A percentile compares a stretch with the other conserved stretches of the same genome.
Evolutionary conservation across 345 rosid genomes (phyloP).

Genomic region (Combretum micranthum): DNA sequence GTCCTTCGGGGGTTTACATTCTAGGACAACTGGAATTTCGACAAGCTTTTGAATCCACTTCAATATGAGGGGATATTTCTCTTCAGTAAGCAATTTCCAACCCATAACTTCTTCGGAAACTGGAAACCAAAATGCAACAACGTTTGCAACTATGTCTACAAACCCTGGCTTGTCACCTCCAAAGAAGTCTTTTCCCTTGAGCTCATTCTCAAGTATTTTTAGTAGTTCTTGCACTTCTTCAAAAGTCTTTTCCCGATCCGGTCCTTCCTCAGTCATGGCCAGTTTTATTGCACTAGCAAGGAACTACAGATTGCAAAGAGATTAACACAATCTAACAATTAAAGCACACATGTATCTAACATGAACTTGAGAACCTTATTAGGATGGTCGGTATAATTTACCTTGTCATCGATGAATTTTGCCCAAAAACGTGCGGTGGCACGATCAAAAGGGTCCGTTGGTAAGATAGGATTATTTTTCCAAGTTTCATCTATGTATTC

Average conservation of each 20-base stretch:
- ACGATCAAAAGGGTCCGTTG: not conserved
- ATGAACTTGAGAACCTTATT: too few species aligned
- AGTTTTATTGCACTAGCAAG: not conserved
- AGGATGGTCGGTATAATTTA: too few species aligned
- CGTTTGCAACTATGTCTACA: slow-evolving; percentile 22
- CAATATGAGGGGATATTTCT: slow-evolving; percentile 10
- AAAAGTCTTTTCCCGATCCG: slow-evolving; percentile 11
- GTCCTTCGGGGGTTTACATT: slow-evolving; percentile 17
- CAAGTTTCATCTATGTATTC: slow-evolving; percentile 12
- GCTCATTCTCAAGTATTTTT: slow-evolving; percentile 20
- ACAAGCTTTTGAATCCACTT: slow-evolving; percentile 20
- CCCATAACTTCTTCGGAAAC: slow-evolving; percentile 17
- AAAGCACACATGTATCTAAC: too few species aligned
- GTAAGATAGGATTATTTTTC: slow-evolving; percentile 9
- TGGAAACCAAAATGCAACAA: slow-evolving; percentile 22
- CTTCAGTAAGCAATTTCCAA: slow-evolving; percentile 13
- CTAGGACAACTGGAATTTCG: slow-evolving; percentile 4
- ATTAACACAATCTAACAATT: too few species aligned
- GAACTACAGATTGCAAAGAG: slow-evolving; percentile 2
- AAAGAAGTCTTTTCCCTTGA: slow-evolving; percentile 23
- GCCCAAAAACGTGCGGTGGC: slow-evolving; percentile 14
- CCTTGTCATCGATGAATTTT: slow-evolving; percentile 5
- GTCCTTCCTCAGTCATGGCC: slow-evolving; percentile 8
- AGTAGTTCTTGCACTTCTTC: slow-evolving; percentile 19
- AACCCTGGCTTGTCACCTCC: slow-evolving; percentile 21